Percentiles rank a stretch among this genome's conserved stretches.
phyloP scores from a whole-genome alignment of 768 basidiomycete genomes.

The Ephemerocybe angulata region DNA sequence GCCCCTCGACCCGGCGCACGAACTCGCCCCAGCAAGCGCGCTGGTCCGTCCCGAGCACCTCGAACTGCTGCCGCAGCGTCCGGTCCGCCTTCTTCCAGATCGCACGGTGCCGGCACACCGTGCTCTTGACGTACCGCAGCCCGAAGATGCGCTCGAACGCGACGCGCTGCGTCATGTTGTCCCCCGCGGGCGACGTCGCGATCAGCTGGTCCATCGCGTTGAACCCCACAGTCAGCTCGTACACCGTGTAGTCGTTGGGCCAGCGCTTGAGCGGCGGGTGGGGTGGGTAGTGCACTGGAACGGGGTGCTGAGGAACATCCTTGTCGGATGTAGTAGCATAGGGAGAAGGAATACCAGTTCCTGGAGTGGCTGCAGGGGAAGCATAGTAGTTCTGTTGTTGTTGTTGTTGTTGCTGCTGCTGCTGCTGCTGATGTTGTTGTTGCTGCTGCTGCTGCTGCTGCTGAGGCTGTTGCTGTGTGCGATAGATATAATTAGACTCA shows the following conservation, averaged over 20 bases:
- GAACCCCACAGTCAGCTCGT: constrained; percentile 61
- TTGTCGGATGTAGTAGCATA: constrained; percentile 9
- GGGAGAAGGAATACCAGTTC: constrained; percentile 16
- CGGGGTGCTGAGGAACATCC: constrained; percentile 15
- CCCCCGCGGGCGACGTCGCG: constrained; percentile 31
- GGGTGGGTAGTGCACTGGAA: constrained; percentile 23
- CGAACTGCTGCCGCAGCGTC: constrained; percentile 46
- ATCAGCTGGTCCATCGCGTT: constrained; percentile 44
- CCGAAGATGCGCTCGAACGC: constrained; percentile 72
- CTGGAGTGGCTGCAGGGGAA: constrained; percentile 10
- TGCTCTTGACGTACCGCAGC: constrained; percentile 69
- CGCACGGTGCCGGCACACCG: constrained; percentile 67
- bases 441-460: constrained; percentile 5
- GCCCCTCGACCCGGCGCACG: constrained; percentile 57
- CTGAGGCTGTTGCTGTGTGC: constrained; percentile 4
- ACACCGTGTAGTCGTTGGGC: constrained; percentile 75
- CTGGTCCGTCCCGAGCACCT: constrained; percentile 52
- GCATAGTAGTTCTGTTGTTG: constrained; percentile 16
- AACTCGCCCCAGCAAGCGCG: constrained; percentile 68
- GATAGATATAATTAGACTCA: constrained; percentile 8
- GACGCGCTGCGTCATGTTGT: constrained; percentile 55
- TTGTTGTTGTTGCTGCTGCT: constrained; percentile 10
- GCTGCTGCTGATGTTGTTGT: constrained; percentile 9
- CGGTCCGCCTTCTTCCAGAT: constrained; percentile 59
- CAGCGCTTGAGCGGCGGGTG: constrained; percentile 68